A percentile compares a stretch with the other conserved stretches of the same genome.
phyloP scores from a whole-genome alignment of 768 basidiomycete genomes.

The Tylopilus intermedius region DNA sequence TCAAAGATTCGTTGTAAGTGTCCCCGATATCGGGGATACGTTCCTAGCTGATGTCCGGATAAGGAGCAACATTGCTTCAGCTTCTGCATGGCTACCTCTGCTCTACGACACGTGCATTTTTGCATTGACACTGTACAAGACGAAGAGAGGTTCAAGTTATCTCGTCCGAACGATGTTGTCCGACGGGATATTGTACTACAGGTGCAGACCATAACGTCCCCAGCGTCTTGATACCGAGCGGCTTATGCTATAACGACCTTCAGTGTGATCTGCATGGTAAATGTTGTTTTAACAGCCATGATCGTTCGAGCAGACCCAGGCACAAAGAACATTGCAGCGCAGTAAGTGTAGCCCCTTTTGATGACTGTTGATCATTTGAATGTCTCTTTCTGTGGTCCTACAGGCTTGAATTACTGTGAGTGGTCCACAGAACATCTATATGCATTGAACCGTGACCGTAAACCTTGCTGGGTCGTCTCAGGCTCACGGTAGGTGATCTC shows the following conservation, averaged over 20 bases:
- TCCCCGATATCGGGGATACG: neutral
- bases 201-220: conserved; percentile 10
- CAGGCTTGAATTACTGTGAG: conserved; percentile 40
- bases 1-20: conserved; percentile 23
- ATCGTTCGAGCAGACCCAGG: conserved; percentile 28
- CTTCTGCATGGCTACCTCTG: conserved; percentile 40
- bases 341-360: conserved; percentile 10
- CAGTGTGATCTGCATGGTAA: conserved; percentile 38
- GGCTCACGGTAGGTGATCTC: conserved; percentile 12
- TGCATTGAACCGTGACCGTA: conserved; percentile 23
- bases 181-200: conserved; percentile 36
- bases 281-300: conserved; percentile 37
- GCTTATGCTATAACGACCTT: neutral
- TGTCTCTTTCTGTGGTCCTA: neutral
- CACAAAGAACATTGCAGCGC: conserved; percentile 36
- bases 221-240: neutral
- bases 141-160: conserved; percentile 17
- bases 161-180: conserved; percentile 25
- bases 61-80: conserved; percentile 27
- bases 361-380: neutral
- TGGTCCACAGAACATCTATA: neutral
- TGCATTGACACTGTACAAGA: conserved; percentile 30
- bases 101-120: conserved; percentile 37
- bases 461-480: conserved; percentile 30
- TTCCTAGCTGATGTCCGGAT: neutral